Evolutionary conservation across 2,329 filamentous ascomycete species (phyloP), one percentile per base, ranked within the genome.

Genomic region (Epichloe aotearoae): DNA sequence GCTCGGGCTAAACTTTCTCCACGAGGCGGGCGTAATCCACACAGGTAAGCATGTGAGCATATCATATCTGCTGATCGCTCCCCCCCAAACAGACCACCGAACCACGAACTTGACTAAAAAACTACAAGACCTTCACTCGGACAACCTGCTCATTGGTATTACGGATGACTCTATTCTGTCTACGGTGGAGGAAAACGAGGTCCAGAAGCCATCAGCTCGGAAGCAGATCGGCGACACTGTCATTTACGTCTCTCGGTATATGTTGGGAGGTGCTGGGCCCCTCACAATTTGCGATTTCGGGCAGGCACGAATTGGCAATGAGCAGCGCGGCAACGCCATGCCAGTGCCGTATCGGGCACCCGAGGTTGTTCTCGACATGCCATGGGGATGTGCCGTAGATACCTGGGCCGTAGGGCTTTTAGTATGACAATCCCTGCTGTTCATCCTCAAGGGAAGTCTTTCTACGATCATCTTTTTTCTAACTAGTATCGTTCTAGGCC

Each of bases 321-420:
- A 56, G 47, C 58, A 60, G 11, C 43, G 37, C 5, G 53, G 59
- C 1, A 56, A 52, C 4, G 62, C 59, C 5, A 65, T 65, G 61
- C 63, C 63, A 5, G 5, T 58, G 7, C 59, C 53, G 2, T 65
- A 64, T 47, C 60, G 64, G n/a, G 61, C 66, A 20, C 66, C 66
- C 0, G 67, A 69, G 51, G 61, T 70, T 6, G 63, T 69, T 54
- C 58, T 69, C 15, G 57, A 59, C 23, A 67, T 67, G 59, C 50
- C 55, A 0, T 69, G 66, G 65, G 59, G 61, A 10, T 54, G 57
- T 38, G 39, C 55, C 14, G 61, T 68, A 17, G 66, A 70, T 56
- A 55, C 62, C 17, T 70, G 66, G 67, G 66, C 62, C 34, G 51
- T 62, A 1, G 66, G 62, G 37, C 55, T 68, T 12, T 46, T 68